These are phyloP conservation scores for Cadophora sp. DNA, from an alignment of 2,329 filamentous ascomycete species.

Conservation along the genomic window DNA sequence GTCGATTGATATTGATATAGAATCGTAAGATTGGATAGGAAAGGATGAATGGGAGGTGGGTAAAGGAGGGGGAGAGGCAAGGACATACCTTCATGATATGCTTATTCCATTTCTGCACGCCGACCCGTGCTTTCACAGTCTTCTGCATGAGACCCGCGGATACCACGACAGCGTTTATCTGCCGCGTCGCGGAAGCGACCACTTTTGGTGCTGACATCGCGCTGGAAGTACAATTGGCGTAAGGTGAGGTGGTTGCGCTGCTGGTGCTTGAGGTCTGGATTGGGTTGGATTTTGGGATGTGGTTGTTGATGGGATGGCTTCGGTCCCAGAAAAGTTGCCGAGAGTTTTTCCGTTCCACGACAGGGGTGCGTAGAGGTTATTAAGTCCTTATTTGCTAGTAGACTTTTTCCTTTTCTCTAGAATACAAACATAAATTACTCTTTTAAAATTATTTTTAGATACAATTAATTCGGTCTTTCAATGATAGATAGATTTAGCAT, in stretches of 20 bases:
- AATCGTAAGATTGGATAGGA: not conserved
- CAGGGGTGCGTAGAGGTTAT: not conserved
- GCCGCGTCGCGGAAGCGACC: conserved; percentile 21
- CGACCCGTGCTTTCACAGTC: conserved; percentile 79
- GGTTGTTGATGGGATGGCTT: conserved; percentile 13
- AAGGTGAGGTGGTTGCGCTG: not conserved
- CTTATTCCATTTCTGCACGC: conserved; percentile 74
- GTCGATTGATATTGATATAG: no score
- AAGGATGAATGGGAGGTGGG: no score
- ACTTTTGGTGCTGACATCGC: conserved; percentile 23
- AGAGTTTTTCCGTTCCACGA: conserved; percentile 24
- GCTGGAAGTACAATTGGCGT: not conserved
- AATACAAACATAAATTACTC: no score
- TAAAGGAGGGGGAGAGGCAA: not conserved
- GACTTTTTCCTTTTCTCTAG: not conserved
- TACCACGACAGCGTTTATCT: conserved; percentile 64
- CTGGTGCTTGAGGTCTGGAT: not conserved
- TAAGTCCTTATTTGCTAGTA: no score
- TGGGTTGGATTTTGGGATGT: not conserved
- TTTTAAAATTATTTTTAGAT: no score
- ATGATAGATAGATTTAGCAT: not conserved
- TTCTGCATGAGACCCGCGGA: conserved; percentile 79
- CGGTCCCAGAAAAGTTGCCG: conserved; percentile 1
- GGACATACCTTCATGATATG: conserved; percentile 71
- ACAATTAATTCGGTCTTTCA: not conserved